Evolutionary conservation across 352 stramenopile species (phyloP).

Genomic region (Globisporangium radiosum): DNA sequence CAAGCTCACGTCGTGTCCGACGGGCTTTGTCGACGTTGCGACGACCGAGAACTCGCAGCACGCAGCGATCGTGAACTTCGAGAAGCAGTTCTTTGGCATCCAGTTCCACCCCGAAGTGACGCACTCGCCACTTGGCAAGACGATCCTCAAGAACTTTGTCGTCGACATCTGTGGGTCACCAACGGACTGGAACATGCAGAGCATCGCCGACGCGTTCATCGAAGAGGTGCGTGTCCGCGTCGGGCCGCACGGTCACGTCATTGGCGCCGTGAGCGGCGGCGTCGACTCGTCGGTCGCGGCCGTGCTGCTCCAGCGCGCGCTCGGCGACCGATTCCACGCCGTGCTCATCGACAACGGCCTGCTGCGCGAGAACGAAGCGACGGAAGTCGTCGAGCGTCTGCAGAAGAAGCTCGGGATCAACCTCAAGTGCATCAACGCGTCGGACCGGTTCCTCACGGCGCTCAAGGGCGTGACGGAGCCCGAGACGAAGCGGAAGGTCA

Average conservation of each 20-base stretch:
- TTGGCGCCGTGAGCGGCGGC: conserved; percentile 96
- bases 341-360: conserved; percentile 99
- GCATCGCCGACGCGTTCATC: conserved; percentile 90
- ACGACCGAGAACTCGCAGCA: conserved; percentile 89
- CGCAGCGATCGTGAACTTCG: conserved; percentile 92
- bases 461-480: conserved; percentile 95
- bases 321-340: conserved; percentile 98
- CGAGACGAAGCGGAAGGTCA: conserved; percentile 98
- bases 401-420: conserved; percentile 93
- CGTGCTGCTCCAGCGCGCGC: conserved; percentile 95
- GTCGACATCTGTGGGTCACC: conserved; percentile 92
- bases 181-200: conserved; percentile 97
- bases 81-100: conserved; percentile 94
- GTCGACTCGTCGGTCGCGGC: conserved; percentile 99
- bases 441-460: conserved; percentile 92
- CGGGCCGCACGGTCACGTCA: conserved; percentile 94
- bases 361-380: conserved; percentile 94
- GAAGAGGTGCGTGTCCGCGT: conserved; percentile 89
- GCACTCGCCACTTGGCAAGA: conserved; percentile 93
- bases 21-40: conserved; percentile 89
- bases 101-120: conserved; percentile 98
- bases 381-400: conserved; percentile 87
- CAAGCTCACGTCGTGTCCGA: conserved; percentile 93
- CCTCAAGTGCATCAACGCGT: conserved; percentile 95
- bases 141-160: conserved; percentile 97